Base-by-base conservation (phyloP, 371 early-diverging fungal species). In the Dentiscutata heterogama region DNA sequence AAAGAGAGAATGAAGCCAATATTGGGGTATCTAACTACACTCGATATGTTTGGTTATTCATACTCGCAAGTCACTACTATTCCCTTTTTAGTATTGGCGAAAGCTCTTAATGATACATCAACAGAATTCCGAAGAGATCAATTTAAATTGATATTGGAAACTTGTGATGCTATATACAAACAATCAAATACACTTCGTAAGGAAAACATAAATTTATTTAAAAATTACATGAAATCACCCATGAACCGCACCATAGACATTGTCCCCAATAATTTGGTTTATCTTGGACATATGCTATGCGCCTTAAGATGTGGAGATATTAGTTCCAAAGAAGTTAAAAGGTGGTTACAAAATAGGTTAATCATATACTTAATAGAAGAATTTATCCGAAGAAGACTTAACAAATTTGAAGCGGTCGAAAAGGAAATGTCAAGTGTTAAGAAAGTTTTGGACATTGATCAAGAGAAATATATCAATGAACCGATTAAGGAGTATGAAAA, bases 31-130 rank as follows among this genome's bases (percentile, higher is more conserved):
- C 83, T 87, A 4, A 84, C 84, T 14, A 87, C 88, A 6, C 72
- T 87, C 25, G 87, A 86, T 42, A 84, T 86, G 3, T 86, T 85
- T 14, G 88, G 88, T 54, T 86, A 86, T 75, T 70, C 86, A 2
- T 86, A 86, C 80, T 78, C 82, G 35, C 86, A 87, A 84, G 63
- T 83, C 16, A 86, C 85, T 3, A 86, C 86, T 0, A 50, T 87
- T 4, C 88, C 88, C 5, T 87, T 85, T 83, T 65, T 87, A 10
- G 83, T 87, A 14, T 53, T 87, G 46, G 80, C 80, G 27, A 86
- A 83, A 71, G 82, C 85, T 11, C 75, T 87, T 16, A 81, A 82
- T 29, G 67, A 79, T 10, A 72, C 87, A 1, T 61, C 81, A 58
- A 83, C 86, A 3, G 86, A 87, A 20, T 85, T 84, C 70, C 83